Conservation (phyloP, 345 rosid species). For the Passiflora organensis region DNA sequence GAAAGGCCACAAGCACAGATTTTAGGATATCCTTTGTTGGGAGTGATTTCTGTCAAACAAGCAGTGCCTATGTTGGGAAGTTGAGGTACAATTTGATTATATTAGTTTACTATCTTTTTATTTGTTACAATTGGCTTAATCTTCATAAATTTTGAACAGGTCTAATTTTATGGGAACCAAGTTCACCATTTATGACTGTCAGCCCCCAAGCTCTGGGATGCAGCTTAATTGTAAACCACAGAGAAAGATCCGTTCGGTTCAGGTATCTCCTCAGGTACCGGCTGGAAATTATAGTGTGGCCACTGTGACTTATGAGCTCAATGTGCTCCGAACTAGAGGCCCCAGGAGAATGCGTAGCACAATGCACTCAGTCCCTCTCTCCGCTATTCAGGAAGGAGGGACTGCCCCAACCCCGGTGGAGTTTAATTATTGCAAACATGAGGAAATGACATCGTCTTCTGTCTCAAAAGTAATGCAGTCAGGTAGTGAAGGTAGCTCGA, state of each 20-base stretch:
- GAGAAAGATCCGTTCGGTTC: conserved; percentile 35
- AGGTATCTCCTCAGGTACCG: conserved; percentile 39
- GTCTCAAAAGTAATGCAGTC: conserved; percentile 38
- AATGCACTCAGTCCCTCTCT: conserved; percentile 53
- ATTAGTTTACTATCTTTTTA: conserved; percentile 5
- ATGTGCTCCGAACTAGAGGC: conserved; percentile 78
- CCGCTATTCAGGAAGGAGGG: conserved; percentile 67
- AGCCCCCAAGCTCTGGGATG: conserved; percentile 38
- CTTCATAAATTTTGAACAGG: conserved; percentile 35
- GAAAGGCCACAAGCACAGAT: conserved; percentile 60
- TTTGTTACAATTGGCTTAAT: conserved; percentile 5
- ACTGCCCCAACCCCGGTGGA: conserved; percentile 48
- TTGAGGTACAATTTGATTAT: conserved; percentile 44
- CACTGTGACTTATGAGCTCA: conserved; percentile 66
- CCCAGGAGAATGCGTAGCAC: conserved; percentile 89
- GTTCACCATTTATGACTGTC: conserved; percentile 65
- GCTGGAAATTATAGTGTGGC: conserved; percentile 41
- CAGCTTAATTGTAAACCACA: conserved; percentile 24
- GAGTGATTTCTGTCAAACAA: conserved; percentile 58
- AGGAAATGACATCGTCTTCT: conserved; percentile 13
- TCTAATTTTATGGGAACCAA: conserved; percentile 92
- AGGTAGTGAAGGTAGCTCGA: conserved; percentile 31
- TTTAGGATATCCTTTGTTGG: conserved; percentile 66
- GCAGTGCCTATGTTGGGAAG: conserved; percentile 60
- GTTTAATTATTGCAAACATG: conserved; percentile 24